Percentiles rank a stretch among this genome's conserved stretches.
phyloP scores from a whole-genome alignment of 768 basidiomycete genomes.

The Leccinum subgranulosum region DNA sequence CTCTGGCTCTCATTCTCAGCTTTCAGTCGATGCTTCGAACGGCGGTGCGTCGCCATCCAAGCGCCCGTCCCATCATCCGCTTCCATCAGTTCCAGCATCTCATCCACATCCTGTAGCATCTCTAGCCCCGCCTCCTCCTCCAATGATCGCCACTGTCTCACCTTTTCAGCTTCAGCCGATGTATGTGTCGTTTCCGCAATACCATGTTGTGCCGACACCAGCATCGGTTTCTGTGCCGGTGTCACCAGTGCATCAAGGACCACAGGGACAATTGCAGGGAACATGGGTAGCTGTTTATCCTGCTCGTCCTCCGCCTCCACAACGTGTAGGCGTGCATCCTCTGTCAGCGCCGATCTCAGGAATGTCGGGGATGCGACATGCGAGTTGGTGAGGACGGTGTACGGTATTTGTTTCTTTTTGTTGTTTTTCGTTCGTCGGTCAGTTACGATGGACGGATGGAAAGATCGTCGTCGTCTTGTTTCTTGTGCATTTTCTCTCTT shows the following conservation, averaged over 20 bases:
- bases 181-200: constrained; percentile 22
- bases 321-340: neutral
- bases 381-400: too few relatives aligned
- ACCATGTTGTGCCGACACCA: constrained; percentile 14
- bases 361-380: too few relatives aligned
- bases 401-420: too few relatives aligned
- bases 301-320: neutral
- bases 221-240: neutral
- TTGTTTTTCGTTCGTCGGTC: too few relatives aligned
- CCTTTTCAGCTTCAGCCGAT: constrained; percentile 16
- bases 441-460: too few relatives aligned
- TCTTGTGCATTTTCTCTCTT: too few relatives aligned
- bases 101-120: neutral
- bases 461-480: too few relatives aligned
- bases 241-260: neutral
- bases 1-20: constrained; percentile 1
- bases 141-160: constrained; percentile 13
- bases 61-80: constrained; percentile 2
- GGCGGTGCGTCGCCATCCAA: constrained; percentile 2
- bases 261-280: neutral
- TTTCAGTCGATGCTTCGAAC: neutral
- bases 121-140: constrained; percentile 9
- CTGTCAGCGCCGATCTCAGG: neutral
- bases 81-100: constrained; percentile 8
- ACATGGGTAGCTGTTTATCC: neutral